Percentiles rank a stretch among this genome's conserved stretches.
phyloP scores from a whole-genome alignment of 179 eudicot genomes.

The Silene noctiflora region DNA sequence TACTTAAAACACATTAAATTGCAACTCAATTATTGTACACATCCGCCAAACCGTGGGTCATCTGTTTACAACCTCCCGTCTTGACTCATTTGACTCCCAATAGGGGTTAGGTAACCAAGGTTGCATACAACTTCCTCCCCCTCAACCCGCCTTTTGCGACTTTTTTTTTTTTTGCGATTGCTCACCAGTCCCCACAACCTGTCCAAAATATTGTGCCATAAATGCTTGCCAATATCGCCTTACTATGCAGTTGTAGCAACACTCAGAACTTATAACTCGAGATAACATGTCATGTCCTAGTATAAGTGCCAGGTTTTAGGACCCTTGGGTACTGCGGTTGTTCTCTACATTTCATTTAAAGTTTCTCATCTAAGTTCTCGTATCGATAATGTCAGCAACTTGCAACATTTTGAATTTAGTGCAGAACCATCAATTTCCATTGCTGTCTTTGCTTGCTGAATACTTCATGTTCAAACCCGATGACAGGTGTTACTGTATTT shows the following conservation, averaged over 20 bases:
- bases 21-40: neutral
- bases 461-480: neutral
- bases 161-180: neutral
- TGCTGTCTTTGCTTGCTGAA: neutral
- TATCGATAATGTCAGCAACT: too few relatives aligned
- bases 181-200: neutral
- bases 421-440: neutral
- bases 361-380: too few relatives aligned
- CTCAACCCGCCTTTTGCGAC: too few relatives aligned
- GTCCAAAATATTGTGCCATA: neutral
- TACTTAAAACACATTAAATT: neutral
- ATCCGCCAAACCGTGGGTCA: neutral
- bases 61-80: neutral
- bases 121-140: too few relatives aligned
- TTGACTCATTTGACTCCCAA: neutral
- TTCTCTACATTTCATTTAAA: too few relatives aligned
- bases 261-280: neutral
- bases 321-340: too few relatives aligned
- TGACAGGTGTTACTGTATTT: constrained; percentile 84
- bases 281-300: neutral
- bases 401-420: neutral
- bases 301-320: neutral
- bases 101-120: neutral
- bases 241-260: neutral
- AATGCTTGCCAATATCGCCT: neutral